Evolutionary conservation across 345 rosid species (phyloP).

Genomic region (Psidium friedrichsthalianum): DNA sequence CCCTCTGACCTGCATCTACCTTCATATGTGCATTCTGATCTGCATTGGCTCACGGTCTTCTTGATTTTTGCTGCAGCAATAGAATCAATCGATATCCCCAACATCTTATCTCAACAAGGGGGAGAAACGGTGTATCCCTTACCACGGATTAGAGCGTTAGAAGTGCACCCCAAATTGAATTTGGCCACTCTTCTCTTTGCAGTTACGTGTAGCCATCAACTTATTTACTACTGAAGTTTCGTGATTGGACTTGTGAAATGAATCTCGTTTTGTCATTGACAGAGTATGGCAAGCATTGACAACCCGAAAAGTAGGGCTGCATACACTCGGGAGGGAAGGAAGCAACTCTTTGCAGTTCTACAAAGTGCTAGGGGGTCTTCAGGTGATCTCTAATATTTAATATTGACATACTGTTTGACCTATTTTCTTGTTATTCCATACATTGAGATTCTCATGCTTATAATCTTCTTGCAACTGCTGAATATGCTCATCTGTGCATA

Average conservation of each 20-base stretch:
- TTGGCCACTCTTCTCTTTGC: constrained; percentile 81
- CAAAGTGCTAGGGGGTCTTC: constrained; percentile 99
- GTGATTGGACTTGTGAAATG: constrained; percentile 1
- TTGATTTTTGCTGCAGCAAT: constrained; percentile 47
- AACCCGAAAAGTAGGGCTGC: constrained; percentile 68
- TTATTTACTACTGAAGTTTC: not conserved
- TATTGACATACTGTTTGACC: not conserved
- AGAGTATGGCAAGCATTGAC: constrained; percentile 55
- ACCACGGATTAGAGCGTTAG: constrained; percentile 71
- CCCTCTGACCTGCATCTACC: not conserved
- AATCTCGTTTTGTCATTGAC: constrained; percentile 16
- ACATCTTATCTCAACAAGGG: constrained; percentile 85
- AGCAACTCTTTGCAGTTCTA: constrained; percentile 91
- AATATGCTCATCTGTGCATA: not conserved
- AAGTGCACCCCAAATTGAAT: constrained; percentile 90
- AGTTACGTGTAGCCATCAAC: constrained; percentile 38
- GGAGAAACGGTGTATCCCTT: constrained; percentile 96
- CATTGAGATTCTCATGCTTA: not conserved
- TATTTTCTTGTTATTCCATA: not conserved
- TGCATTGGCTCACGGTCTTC: not conserved
- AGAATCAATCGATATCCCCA: constrained; percentile 79
- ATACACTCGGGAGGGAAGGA: constrained; percentile 91
- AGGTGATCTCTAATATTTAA: constrained; percentile 31
- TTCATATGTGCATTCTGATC: not conserved
- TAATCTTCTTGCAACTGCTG: not conserved